Base-by-base conservation (phyloP, 768 basidiomycete genomes). In the Erythrobasidium yunnanense region DNA sequence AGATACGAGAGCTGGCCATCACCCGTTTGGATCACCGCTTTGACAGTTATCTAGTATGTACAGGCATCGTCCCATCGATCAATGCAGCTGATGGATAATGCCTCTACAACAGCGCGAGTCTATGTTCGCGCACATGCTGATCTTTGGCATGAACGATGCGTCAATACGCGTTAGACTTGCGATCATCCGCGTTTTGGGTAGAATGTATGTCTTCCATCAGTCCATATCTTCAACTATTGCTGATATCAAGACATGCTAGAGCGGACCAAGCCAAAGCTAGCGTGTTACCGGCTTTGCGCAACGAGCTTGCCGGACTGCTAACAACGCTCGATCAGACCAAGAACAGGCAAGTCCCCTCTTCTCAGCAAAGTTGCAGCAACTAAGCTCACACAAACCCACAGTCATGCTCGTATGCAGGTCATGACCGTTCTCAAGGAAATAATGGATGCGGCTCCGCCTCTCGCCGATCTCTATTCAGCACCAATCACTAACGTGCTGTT, bases 61-160 rank as follows among this genome's bases (percentile, higher is more conserved):
- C 3, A n/a, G n/a, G n/a, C n/a, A n/a, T n/a, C n/a, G n/a, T n/a
- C n/a, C n/a, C n/a, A n/a, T n/a, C n/a, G n/a, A n/a, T n/a, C n/a
- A n/a, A n/a, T n/a, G n/a, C n/a, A n/a, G n/a, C n/a, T n/a, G n/a
- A n/a, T n/a, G n/a, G n/a, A n/a, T n/a, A n/a, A n/a, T n/a, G n/a
- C n/a, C n/a, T n/a, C n/a, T n/a, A n/a, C n/a, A n/a, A 7, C 47
- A 63, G 60, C 2, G 32, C 30, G 60, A 63, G 46, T 30, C 46
- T 11, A 49, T 34, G 20, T 18, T 23, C 34, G 45, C 42, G 8
- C 60, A 49, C 23, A 51, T 63, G 60, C 60, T 63, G 2, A 49
- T 63, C n/a, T 63, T 29, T 33, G 60, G 47, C 7, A 25, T 63
- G 8, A 63, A 63, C 22, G 60, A 63, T 32, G 60, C 18, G n/a